phyloP scores from a whole-genome alignment of 2,329 filamentous ascomycete species.

The Byssochlamys sp. region DNA sequence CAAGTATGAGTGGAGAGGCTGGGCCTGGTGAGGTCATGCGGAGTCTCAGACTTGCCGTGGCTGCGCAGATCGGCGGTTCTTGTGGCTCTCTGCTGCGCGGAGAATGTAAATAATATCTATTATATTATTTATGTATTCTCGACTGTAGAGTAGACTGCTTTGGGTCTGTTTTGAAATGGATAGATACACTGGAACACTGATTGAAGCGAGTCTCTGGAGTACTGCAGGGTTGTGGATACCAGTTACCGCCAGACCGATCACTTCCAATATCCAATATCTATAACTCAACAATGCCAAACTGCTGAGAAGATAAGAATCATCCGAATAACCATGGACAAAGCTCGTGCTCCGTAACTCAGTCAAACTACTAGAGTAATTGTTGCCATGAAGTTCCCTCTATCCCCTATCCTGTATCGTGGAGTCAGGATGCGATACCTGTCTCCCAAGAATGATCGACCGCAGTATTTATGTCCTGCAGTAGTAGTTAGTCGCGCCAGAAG shows the following conservation, averaged over 20 bases:
- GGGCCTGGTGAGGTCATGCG: slow-evolving; percentile 17
- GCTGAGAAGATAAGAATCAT: no score
- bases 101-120: no score
- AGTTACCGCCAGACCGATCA: not conserved
- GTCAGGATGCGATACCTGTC: not conserved
- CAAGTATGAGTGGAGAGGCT: not conserved
- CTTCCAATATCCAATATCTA: not conserved
- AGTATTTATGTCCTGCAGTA: not conserved
- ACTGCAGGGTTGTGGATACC: no score
- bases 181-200: not conserved
- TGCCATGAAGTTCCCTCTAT: not conserved
- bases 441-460: not conserved
- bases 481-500: not conserved
- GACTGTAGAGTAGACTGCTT: no score
- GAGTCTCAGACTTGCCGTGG: not conserved
- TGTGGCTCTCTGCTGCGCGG: no score
- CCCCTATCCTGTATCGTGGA: not conserved
- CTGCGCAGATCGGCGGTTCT: no score
- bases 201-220: no score
- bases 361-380: no score
- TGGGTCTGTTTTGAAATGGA: no score
- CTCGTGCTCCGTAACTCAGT: no score
- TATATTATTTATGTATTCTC: no score
- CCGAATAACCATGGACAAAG: no score
- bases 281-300: not conserved